Conservation (phyloP, 1,139 yeast species). For the Diutina mesorugosa region DNA sequence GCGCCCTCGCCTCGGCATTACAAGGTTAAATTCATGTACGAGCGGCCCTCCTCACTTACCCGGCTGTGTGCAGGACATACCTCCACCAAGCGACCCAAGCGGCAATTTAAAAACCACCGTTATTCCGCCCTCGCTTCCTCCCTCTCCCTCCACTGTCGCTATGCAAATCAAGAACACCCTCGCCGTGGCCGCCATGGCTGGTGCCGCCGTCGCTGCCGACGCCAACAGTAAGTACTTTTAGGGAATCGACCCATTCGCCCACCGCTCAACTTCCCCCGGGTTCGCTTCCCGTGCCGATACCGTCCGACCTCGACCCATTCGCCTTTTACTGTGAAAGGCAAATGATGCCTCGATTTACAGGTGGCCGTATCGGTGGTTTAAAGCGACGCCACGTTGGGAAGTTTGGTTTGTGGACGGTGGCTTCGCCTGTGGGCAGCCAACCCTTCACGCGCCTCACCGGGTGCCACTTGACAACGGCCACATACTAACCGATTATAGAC, state of each 20-base stretch:
- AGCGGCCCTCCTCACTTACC: neutral
- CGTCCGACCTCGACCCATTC: no score
- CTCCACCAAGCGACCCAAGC: neutral
- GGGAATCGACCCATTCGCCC: no score
- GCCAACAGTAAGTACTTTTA: neutral
- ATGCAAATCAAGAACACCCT: slow-evolving; percentile 1
- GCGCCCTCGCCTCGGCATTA: neutral
- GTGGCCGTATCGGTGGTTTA: no score
- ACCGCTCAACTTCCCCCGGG: no score
- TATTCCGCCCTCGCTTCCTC: neutral
- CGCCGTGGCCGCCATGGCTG: slow-evolving; percentile 1
- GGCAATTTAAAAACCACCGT: neutral
- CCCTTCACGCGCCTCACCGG: neutral
- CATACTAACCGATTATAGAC: slow-evolving; percentile 10
- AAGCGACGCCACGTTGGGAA: neutral
- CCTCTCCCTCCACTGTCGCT: neutral
- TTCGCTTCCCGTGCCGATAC: no score
- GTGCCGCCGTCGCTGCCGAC: neutral
- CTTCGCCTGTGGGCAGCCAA: neutral
- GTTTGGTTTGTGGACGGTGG: neutral
- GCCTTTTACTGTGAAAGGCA: no score
- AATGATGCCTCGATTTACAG: no score
- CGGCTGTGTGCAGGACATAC: neutral
- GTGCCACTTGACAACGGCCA: slow-evolving; percentile 7
- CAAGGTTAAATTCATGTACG: neutral